These are phyloP conservation scores for Avicennia marina DNA, from an alignment of 257 asterid genomes.

Conservation along the genomic window DNA sequence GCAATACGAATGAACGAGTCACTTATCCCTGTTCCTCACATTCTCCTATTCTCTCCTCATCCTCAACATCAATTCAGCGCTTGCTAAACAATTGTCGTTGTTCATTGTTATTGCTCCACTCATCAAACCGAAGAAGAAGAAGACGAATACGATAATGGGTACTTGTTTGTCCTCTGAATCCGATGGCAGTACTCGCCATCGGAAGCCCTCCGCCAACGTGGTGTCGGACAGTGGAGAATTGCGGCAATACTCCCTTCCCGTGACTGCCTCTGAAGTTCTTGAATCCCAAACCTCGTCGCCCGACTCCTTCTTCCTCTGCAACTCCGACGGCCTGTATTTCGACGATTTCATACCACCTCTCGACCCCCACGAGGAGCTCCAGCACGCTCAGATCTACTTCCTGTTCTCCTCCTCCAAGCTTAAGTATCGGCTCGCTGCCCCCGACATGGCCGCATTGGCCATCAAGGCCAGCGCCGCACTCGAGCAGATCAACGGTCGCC, in stretches of 20 bases:
- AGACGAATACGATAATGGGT: too few relatives aligned
- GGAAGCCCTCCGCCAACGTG: constrained; percentile 32
- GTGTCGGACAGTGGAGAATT: constrained; percentile 42
- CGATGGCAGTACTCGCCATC: neutral
- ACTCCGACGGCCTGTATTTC: constrained; percentile 53
- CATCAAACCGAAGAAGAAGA: too few relatives aligned
- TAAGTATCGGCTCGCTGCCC: constrained; percentile 42
- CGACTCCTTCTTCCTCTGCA: constrained; percentile 44
- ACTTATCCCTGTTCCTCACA: too few relatives aligned
- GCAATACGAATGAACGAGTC: too few relatives aligned
- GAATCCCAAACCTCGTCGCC: constrained; percentile 19
- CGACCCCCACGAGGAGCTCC: constrained; percentile 28
- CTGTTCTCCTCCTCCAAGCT: constrained; percentile 42
- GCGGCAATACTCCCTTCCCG: constrained; percentile 38
- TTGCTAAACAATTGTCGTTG: too few relatives aligned
- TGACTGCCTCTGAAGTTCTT: constrained; percentile 39
- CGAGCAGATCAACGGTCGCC: constrained; percentile 29
- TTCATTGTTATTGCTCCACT: too few relatives aligned
- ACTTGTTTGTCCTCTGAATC: too few relatives aligned
- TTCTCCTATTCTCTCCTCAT: too few relatives aligned
- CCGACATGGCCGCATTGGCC: constrained; percentile 82
- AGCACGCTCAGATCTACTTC: constrained; percentile 58
- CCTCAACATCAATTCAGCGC: too few relatives aligned
- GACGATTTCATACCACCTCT: constrained; percentile 54
- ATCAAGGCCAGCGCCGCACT: constrained; percentile 69